A percentile compares a stretch with the other conserved stretches of the same genome.
Conservation (phyloP, 2,329 filamentous ascomycete genomes). For the Nigrograna mackinnonii region DNA sequence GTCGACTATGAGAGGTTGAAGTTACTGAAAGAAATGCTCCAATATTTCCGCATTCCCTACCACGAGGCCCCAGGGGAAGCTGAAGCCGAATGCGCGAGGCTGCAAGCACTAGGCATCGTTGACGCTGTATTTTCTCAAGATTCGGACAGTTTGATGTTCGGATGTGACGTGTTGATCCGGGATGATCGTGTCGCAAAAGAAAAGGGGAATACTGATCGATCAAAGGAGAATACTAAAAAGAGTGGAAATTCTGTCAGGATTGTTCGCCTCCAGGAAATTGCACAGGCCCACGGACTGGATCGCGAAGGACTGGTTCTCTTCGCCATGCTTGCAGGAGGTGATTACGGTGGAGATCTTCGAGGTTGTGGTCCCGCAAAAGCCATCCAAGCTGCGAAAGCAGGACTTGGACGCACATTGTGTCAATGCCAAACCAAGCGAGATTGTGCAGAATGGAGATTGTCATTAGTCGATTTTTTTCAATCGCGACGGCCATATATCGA, state of each 20-base stretch:
- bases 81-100: conserved; percentile 52
- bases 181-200: conserved; percentile 31
- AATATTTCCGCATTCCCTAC: conserved; percentile 45
- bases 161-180: conserved; percentile 47
- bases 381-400: conserved; percentile 23
- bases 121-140: conserved; percentile 56
- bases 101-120: conserved; percentile 48
- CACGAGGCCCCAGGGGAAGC: conserved; percentile 53
- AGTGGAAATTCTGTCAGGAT: conserved; percentile 33
- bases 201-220: conserved; percentile 15
- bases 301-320: conserved; percentile 43
- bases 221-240: conserved; percentile 36
- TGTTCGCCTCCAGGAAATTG: conserved; percentile 30
- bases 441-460: conserved; percentile 27
- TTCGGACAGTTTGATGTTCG: conserved; percentile 53
- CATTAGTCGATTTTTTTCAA: conserved; percentile 18
- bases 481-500: conserved; percentile 1
- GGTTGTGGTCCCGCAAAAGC: conserved; percentile 40
- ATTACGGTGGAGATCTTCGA: conserved; percentile 44
- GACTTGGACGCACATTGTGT: conserved; percentile 34
- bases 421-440: conserved; percentile 19
- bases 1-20: conserved; percentile 33
- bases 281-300: conserved; percentile 31
- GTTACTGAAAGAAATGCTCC: conserved; percentile 42
- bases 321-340: conserved; percentile 46